Base-by-base conservation (phyloP, 805 yeast genomes). In the Hanseniaspora clermontiae region DNA sequence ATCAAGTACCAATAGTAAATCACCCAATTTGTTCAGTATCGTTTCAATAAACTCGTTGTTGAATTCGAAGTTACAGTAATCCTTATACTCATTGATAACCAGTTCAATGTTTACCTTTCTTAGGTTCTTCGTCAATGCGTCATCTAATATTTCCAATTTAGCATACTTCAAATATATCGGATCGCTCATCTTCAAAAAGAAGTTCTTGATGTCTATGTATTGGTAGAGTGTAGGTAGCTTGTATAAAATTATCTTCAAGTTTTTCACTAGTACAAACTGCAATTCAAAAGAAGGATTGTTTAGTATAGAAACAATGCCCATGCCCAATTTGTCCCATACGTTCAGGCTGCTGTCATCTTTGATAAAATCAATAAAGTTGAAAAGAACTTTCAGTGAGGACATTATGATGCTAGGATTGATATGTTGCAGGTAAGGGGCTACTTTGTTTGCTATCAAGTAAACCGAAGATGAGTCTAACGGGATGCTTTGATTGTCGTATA, bases 391-490 rank as follows among this genome's bases (percentile, higher is more conserved):
- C 60, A 93, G 81, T 1, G 96, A 79, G 31, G 87, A 79, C 61
- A 91, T 72, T 2, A 93, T 97, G 20, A 93, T 97, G 4, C 96
- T 87, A 0, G 98, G 95, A 67, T 91, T 91, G 27, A 87, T 97
- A 68, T 91, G 98, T 72, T 91, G 98, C 64, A 91, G 78, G 71
- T 93, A 97, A 14, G 98, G 97, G 10, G 87, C 79, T 10, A 88
- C 89, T 60, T 96, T 77, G 64, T 91, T 97, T 60, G 91, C 78
- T 55, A 91, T 87, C 65, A 87, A 89, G 59, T 78, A 81, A 1
- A 95, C 89, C 66, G 90, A 96, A 15, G 76, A 72, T 2, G 72
- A 66, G 48, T 75, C 78, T 1, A 66, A 63, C 0, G 95, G 75
- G 2, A 37, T n/a, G 9, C 11, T 19, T 14, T 43, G 17, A n/a